phyloP scores from a whole-genome alignment of 1,139 yeast genomes.

The Geotrichum fermentans region DNA sequence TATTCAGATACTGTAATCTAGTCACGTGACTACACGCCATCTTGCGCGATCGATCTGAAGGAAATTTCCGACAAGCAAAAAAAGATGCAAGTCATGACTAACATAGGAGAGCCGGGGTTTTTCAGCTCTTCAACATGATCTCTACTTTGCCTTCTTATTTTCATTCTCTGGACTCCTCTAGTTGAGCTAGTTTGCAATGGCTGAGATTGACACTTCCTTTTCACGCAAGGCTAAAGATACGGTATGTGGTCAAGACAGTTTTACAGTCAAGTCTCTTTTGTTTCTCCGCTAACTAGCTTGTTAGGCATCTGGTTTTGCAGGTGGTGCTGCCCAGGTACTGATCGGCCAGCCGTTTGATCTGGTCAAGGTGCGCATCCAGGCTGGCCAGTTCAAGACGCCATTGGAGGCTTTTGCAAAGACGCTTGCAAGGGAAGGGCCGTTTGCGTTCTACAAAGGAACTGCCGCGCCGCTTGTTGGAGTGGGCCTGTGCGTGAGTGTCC shows the following conservation, averaged over 20 bases:
- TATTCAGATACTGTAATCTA: too few relatives aligned
- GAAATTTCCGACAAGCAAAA: too few relatives aligned
- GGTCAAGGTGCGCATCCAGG: slow-evolving; percentile 61
- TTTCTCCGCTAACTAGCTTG: slow-evolving; percentile 1
- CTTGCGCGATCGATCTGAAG: background rate
- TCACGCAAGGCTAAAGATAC: slow-evolving; percentile 59
- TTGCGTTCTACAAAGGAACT: slow-evolving; percentile 59
- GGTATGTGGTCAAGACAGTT: slow-evolving; percentile 31
- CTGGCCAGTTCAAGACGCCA: slow-evolving; percentile 46
- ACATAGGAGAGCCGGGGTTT: too few relatives aligned
- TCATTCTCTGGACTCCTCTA: too few relatives aligned
- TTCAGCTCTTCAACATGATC: too few relatives aligned
- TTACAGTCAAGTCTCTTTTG: too few relatives aligned
- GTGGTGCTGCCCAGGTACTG: slow-evolving; percentile 63
- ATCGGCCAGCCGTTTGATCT: slow-evolving; percentile 74
- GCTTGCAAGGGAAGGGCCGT: slow-evolving; percentile 53
- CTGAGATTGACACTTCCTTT: slow-evolving; percentile 45
- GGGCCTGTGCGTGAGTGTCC: slow-evolving; percentile 69
- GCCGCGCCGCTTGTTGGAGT: slow-evolving; percentile 50
- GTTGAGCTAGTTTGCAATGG: slow-evolving; percentile 1
- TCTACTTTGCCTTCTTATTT: too few relatives aligned
- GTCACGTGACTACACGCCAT: slow-evolving; percentile 12
- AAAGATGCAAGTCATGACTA: too few relatives aligned
- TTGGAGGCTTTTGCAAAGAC: slow-evolving; percentile 55
- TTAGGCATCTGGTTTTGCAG: slow-evolving; percentile 41